phyloP scores from a whole-genome alignment of 768 basidiomycete genomes.

The Calocybe cyanea region DNA sequence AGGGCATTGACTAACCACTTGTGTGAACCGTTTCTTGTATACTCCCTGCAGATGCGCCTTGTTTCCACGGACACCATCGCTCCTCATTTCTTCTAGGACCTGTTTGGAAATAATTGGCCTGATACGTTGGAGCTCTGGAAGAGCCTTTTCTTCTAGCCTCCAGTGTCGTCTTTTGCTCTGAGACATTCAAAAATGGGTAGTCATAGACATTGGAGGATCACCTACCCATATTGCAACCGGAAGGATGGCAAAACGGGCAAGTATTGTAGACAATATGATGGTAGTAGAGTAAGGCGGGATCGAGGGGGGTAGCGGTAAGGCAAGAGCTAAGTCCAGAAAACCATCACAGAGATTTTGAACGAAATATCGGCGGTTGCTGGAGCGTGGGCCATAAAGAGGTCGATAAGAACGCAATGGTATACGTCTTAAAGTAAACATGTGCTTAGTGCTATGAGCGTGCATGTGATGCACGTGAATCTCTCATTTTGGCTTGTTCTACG shows the following conservation, averaged over 20 bases:
- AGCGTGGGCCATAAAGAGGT: slow-evolving; percentile 7
- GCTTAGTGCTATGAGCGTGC: slow-evolving; percentile 6
- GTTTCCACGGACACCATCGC: slow-evolving; percentile 48
- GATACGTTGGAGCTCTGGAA: slow-evolving; percentile 52
- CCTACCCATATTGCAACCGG: slow-evolving; percentile 79
- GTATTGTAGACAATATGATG: slow-evolving; percentile 65
- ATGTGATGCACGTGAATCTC: slow-evolving; percentile 16
- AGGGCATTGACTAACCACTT: slow-evolving; percentile 37
- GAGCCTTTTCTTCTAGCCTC: slow-evolving; percentile 55
- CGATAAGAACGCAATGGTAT: slow-evolving; percentile 24
- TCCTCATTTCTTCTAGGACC: slow-evolving; percentile 52
- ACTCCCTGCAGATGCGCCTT: slow-evolving; percentile 46
- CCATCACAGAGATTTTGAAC: slow-evolving; percentile 51
- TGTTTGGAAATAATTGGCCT: slow-evolving; percentile 38
- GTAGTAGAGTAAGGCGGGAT: slow-evolving; percentile 72
- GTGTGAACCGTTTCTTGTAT: slow-evolving; percentile 44
- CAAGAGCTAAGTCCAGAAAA: slow-evolving; percentile 73
- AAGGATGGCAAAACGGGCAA: slow-evolving; percentile 57
- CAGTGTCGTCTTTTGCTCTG: slow-evolving; percentile 62
- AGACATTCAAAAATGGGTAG: slow-evolving; percentile 6
- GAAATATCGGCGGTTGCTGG: slow-evolving; percentile 26
- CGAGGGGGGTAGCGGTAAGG: slow-evolving; percentile 66
- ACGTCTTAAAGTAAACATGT: slow-evolving; percentile 31
- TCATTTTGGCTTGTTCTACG: not conserved
- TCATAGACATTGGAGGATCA: not conserved